Evolutionary conservation across 345 rosid genomes (phyloP).

Genomic region (Pugionium cornutum): DNA sequence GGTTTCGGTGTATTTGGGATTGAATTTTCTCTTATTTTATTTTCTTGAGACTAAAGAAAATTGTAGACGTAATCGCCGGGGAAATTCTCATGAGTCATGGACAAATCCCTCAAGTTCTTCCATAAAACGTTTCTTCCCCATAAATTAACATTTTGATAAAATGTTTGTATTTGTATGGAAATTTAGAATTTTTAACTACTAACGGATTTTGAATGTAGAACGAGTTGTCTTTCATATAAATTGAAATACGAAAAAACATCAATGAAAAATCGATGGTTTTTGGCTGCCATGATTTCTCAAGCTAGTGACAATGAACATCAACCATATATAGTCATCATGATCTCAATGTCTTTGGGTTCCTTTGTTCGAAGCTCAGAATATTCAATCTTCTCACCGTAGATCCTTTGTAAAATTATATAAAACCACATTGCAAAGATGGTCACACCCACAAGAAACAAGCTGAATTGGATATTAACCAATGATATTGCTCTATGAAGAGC

Average conservation of each 20-base stretch:
- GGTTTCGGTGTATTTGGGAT: background rate
- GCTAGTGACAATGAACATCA: conserved; percentile 46
- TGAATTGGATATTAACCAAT: conserved; percentile 66
- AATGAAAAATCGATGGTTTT: conserved; percentile 10
- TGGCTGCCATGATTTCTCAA: conserved; percentile 18
- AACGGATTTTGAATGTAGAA: too few species aligned
- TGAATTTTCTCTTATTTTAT: background rate
- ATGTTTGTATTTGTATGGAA: too few species aligned
- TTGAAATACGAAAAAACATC: background rate
- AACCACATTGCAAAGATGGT: conserved; percentile 47
- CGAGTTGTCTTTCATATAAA: conserved; percentile 2
- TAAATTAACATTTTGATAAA: too few species aligned
- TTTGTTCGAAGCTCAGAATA: conserved; percentile 52
- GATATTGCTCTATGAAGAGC: conserved; percentile 74
- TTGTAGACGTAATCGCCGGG: conserved; percentile 10
- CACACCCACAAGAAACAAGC: conserved; percentile 56
- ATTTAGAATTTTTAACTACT: too few species aligned
- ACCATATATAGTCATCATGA: conserved; percentile 38
- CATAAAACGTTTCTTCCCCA: too few species aligned
- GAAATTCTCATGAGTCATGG: conserved; percentile 15
- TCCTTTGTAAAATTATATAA: conserved; percentile 45
- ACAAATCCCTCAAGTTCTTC: background rate
- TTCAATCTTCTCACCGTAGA: conserved; percentile 43
- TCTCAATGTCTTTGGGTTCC: conserved; percentile 39
- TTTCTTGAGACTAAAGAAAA: background rate